Evolutionary conservation across 1,284 basidiomycete genomes (phyloP).

Genomic region (Apiotrichum siamense): DNA sequence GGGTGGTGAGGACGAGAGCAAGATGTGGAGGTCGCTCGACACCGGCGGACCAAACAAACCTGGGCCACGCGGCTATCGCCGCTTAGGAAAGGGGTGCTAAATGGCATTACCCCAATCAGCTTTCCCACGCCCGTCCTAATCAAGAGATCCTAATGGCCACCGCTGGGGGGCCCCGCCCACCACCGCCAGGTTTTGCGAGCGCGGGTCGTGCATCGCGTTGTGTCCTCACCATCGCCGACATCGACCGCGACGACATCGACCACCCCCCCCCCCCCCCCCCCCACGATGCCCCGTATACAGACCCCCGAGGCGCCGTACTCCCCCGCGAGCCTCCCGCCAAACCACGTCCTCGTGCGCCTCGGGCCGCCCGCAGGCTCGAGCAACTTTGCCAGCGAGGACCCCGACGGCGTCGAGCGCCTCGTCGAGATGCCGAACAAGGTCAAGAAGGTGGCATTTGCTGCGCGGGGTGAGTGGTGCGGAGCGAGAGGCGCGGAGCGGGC

Average conservation of each 20-base stretch:
- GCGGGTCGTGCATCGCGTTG: too few relatives aligned
- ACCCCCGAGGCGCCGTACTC: constrained; percentile 10
- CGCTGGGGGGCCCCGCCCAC: not conserved
- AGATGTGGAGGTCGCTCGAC: too few relatives aligned
- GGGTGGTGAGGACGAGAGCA: too few relatives aligned
- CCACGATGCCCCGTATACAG: constrained; percentile 14
- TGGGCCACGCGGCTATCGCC: too few relatives aligned
- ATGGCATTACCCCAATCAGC: too few relatives aligned
- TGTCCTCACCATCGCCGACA: not conserved
- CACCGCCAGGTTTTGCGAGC: too few relatives aligned
- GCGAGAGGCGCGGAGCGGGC: too few relatives aligned
- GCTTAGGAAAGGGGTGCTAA: too few relatives aligned
- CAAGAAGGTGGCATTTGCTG: constrained; percentile 26
- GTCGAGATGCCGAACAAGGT: constrained; percentile 33
- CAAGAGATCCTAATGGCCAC: too few relatives aligned
- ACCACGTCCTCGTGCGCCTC: constrained; percentile 30
- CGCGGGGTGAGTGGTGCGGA: constrained; percentile 23
- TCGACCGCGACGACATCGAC: not conserved
- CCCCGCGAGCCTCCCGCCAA: constrained; percentile 25
- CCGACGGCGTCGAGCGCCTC: constrained; percentile 26
- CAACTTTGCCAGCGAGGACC: constrained; percentile 30
- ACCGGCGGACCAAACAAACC: too few relatives aligned
- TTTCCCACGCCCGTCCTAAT: too few relatives aligned
- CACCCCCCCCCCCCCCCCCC: not conserved
- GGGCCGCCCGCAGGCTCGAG: constrained; percentile 34